Percentiles rank a stretch among this genome's conserved stretches.
Evolutionary conservation across 2,329 filamentous ascomycete species (phyloP).

Genomic region (Alternaria novae-zelandiae): DNA sequence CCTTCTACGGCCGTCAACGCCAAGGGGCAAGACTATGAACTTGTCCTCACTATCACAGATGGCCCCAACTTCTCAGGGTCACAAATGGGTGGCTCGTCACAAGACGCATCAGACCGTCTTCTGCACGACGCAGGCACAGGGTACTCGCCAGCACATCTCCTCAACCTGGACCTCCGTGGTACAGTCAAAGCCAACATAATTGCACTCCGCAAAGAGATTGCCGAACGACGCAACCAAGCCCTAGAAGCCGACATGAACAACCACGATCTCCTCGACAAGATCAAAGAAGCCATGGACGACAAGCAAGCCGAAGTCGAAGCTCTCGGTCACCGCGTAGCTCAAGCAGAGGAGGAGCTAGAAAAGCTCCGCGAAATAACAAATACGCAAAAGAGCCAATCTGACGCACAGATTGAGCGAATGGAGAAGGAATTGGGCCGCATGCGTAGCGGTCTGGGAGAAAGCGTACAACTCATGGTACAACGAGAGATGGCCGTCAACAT

Average conservation of each 20-base stretch:
- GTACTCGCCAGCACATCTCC: slow-evolving; percentile 86
- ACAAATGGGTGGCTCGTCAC: slow-evolving; percentile 55
- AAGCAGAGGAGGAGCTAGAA: slow-evolving; percentile 92
- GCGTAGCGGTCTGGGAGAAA: slow-evolving; percentile 81
- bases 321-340: slow-evolving; percentile 83
- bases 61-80: slow-evolving; percentile 72
- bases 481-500: slow-evolving; percentile 96
- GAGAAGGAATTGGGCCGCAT: slow-evolving; percentile 97
- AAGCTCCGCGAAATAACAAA: slow-evolving; percentile 86
- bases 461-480: slow-evolving; percentile 90
- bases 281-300: slow-evolving; percentile 96
- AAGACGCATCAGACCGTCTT: slow-evolving; percentile 70
- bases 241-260: slow-evolving; percentile 94
- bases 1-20: slow-evolving; percentile 84
- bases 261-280: slow-evolving; percentile 89
- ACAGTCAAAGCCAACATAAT: slow-evolving; percentile 80
- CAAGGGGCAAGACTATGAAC: slow-evolving; percentile 82
- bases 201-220: slow-evolving; percentile 83
- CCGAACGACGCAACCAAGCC: slow-evolving; percentile 80
- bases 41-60: slow-evolving; percentile 81
- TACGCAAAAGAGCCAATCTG: slow-evolving; percentile 85
- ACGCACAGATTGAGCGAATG: slow-evolving; percentile 97
- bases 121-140: slow-evolving; percentile 82
- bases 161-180: slow-evolving; percentile 87
- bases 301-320: slow-evolving; percentile 92